These are phyloP conservation scores for Tillandsia fasciculata DNA, from an alignment of 176 grass and related monocot species.

Conservation along the genomic window DNA sequence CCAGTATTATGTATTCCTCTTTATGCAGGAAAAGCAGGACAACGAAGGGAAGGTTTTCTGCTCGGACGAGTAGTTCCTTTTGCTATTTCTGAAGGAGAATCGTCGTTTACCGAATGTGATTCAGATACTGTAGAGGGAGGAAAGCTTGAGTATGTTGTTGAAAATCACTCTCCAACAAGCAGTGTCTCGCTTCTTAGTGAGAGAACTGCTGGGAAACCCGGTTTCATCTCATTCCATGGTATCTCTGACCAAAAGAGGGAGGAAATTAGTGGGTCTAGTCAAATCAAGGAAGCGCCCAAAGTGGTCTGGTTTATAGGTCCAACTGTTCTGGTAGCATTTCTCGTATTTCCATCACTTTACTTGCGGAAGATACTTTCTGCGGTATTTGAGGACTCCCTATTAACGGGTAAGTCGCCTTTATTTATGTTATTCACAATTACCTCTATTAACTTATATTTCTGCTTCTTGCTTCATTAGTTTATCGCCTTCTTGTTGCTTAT, in stretches of 20 bases:
- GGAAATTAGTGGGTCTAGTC: conserved; percentile 32
- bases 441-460: background rate
- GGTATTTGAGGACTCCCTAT: conserved; percentile 89
- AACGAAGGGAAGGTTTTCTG: conserved; percentile 28
- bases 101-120: conserved; percentile 20
- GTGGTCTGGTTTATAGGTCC: conserved; percentile 83
- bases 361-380: conserved; percentile 75
- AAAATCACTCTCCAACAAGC: conserved; percentile 22
- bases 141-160: conserved; percentile 7
- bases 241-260: conserved; percentile 19
- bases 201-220: conserved; percentile 52
- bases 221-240: conserved; percentile 70
- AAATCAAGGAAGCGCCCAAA: conserved; percentile 49
- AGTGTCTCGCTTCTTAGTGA: conserved; percentile 24
- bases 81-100: conserved; percentile 36
- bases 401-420: conserved; percentile 55
- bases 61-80: conserved; percentile 23
- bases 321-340: conserved; percentile 70
- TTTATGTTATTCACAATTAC: conserved; percentile 7
- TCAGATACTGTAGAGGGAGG: conserved; percentile 6
- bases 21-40: conserved; percentile 19
- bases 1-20: conserved; percentile 2
- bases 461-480: too few relatives aligned
- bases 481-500: too few relatives aligned
- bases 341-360: conserved; percentile 85